Evolutionary conservation across 2,329 filamentous ascomycete genomes (phyloP), one percentile per base, ranked within the genome.

Genomic region (Volutella citrinella): DNA sequence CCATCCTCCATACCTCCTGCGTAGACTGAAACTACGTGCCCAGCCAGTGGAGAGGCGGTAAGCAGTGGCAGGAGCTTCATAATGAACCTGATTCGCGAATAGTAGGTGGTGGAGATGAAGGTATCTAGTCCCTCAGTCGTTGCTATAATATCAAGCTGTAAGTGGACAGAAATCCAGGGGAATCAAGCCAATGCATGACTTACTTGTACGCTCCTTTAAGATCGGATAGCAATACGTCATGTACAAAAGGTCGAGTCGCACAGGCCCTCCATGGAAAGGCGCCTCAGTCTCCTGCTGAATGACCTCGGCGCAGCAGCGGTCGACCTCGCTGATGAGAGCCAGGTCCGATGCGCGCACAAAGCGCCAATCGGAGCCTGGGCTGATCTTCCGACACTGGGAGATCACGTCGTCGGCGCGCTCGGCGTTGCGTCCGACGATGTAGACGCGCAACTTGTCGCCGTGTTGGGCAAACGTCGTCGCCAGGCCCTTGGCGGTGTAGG

Each of bases 21-120:
- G 24, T 41, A 41, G 34, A 42, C 38, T 2, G 38, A 42, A 19
- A 42, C 25, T 11, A 32, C 38, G 16, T 42, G 38, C 6, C 30
- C 38, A 9, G 30, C 19, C 3, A 19, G 10, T 10, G 38, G 27
- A 13, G 38, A 42, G 9, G 38, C 38, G 16, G 30, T 32, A 4
- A 38, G 27, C 13, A 38, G 23, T 3, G 39, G 34, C 8, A 33
- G 13, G 17, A 38, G 31, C 14, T 35, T 30, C 18, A 21, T 29
- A 23, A 42, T 30, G 31, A 38, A 42, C n/a, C 34, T 22, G 20
- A 34, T 34, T 3, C 34, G 30, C 10, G 34, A 35, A 20, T 38
- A 42, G 25, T 34, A 38, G 0, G 23, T 30, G 5, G 34, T 38
- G 9, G 39, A 38, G 18, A 38, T 22, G 26, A 42, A 38, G 22